Evolutionary conservation across 805 yeast species (phyloP).

Genomic region (Nakazawaea holstii): DNA sequence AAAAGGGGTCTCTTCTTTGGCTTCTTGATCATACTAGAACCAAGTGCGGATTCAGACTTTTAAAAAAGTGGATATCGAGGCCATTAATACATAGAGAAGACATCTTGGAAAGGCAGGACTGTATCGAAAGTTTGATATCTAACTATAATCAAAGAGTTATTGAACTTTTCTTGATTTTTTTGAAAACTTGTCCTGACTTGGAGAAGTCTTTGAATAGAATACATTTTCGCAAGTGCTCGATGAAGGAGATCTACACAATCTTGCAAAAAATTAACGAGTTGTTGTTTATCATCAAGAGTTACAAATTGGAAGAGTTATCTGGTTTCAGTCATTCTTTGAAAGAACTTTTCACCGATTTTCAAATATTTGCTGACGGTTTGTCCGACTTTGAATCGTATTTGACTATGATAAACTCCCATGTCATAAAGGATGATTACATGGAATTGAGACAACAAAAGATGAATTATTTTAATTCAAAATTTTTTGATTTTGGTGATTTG

Average conservation of each 20-base stretch:
- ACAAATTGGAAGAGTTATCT: constrained; percentile 22
- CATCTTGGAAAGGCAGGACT: constrained; percentile 59
- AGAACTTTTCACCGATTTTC: constrained; percentile 17
- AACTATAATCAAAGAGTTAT: constrained; percentile 32
- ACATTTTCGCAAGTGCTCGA: constrained; percentile 51
- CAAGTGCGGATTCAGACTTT: constrained; percentile 61
- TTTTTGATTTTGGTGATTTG: constrained; percentile 31
- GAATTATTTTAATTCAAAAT: constrained; percentile 38
- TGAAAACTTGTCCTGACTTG: constrained; percentile 46
- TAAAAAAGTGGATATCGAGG: constrained; percentile 67
- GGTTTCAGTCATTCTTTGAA: constrained; percentile 16
- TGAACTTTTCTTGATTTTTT: constrained; percentile 20
- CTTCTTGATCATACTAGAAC: constrained; percentile 78
- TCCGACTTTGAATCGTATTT: constrained; percentile 28
- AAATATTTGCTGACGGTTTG: constrained; percentile 13
- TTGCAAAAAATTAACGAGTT: constrained; percentile 41
- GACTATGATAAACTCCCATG: constrained; percentile 45
- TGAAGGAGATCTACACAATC: constrained; percentile 55
- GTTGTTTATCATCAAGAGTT: constrained; percentile 33
- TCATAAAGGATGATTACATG: constrained; percentile 43
- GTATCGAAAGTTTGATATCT: constrained; percentile 44
- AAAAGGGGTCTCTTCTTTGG: constrained; percentile 73
- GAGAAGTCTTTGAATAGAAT: constrained; percentile 52
- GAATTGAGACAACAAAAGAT: constrained; percentile 38
- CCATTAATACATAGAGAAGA: constrained; percentile 56